Evolutionary conservation across 768 basidiomycete genomes (phyloP).

Genomic region (Cyathus striatus): DNA sequence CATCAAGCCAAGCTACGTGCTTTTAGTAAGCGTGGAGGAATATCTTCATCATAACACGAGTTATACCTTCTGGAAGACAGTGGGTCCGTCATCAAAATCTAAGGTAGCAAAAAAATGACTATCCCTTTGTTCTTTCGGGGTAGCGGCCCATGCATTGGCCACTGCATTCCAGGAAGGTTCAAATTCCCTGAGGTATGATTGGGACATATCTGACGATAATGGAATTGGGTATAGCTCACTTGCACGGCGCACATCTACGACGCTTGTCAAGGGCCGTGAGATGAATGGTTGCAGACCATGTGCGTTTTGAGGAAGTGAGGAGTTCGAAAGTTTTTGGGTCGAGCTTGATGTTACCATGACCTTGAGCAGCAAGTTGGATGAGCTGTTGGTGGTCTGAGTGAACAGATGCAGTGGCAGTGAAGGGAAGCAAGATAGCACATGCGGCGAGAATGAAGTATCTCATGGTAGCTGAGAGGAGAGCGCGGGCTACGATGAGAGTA

Average conservation of each 20-base stretch:
- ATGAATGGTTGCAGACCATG: conserved; percentile 84
- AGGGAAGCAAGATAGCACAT: conserved; percentile 22
- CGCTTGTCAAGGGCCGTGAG: conserved; percentile 82
- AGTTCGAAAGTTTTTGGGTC: conserved; percentile 74
- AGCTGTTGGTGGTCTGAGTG: conserved; percentile 49
- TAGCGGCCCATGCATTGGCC: conserved; percentile 75
- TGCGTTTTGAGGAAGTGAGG: conserved; percentile 66
- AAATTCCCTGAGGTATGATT: conserved; percentile 66
- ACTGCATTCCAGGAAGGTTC: conserved; percentile 79
- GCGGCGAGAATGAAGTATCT: conserved; percentile 20
- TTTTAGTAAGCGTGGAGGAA: conserved; percentile 1
- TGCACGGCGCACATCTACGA: conserved; percentile 90
- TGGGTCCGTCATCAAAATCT: conserved; percentile 78
- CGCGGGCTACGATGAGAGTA: conserved; percentile 7
- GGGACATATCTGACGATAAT: no score
- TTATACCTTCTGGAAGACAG: conserved; percentile 75
- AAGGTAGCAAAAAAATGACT: conserved; percentile 89
- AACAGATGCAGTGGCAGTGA: conserved; percentile 25
- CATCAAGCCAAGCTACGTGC: conserved; percentile 63
- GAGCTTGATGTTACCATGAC: conserved; percentile 80
- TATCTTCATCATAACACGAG: background rate
- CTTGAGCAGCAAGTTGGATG: conserved; percentile 58
- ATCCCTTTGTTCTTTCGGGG: conserved; percentile 56
- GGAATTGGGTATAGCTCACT: conserved; percentile 38
- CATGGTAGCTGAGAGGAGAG: conserved; percentile 14